Conservation (phyloP, 2,329 filamentous ascomycete genomes). For the Cytospora mali region DNA sequence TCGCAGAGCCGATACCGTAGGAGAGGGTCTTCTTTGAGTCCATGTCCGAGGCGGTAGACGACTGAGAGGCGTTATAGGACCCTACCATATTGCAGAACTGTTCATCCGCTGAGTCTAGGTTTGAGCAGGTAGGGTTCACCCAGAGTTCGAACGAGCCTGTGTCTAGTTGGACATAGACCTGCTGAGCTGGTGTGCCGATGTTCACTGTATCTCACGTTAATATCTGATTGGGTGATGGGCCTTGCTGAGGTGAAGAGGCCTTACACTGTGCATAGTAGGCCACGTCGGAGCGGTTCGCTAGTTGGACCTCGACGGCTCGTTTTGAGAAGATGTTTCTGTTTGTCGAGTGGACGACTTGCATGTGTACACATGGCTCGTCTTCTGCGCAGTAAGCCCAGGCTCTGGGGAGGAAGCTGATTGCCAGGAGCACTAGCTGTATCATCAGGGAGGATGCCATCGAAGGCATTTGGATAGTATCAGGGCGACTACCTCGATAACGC, state of each 20-base stretch:
- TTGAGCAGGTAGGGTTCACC: slow-evolving; percentile 63
- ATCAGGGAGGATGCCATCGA: slow-evolving; percentile 35
- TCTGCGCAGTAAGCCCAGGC: slow-evolving; percentile 29
- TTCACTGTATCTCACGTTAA: slow-evolving; percentile 41
- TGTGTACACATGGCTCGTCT: slow-evolving; percentile 40
- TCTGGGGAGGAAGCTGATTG: slow-evolving; percentile 26
- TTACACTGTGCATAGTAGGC: slow-evolving; percentile 48
- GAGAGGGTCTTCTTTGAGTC: slow-evolving; percentile 44
- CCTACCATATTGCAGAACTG: slow-evolving; percentile 51
- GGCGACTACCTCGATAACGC: slow-evolving; percentile 26
- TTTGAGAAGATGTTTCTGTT: slow-evolving; percentile 45
- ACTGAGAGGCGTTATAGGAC: slow-evolving; percentile 46
- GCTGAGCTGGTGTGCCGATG: slow-evolving; percentile 57
- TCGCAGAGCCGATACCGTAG: slow-evolving; percentile 56
- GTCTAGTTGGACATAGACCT: slow-evolving; percentile 58
- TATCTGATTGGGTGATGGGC: slow-evolving; percentile 1
- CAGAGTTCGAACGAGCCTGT: slow-evolving; percentile 64
- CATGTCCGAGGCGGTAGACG: slow-evolving; percentile 42
- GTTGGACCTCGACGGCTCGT: slow-evolving; percentile 46
- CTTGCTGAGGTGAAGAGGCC: slow-evolving; percentile 30
- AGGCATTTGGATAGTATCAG: slow-evolving; percentile 29
- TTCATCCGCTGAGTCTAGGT: slow-evolving; percentile 45
- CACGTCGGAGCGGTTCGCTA: slow-evolving; percentile 55
- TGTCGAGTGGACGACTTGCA: slow-evolving; percentile 48
- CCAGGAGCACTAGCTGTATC: slow-evolving; percentile 32